Percentiles rank a stretch among this genome's conserved stretches.
phyloP scores from a whole-genome alignment of 352 stramenopile genomes.

The Halophytophthora polymorphica region DNA sequence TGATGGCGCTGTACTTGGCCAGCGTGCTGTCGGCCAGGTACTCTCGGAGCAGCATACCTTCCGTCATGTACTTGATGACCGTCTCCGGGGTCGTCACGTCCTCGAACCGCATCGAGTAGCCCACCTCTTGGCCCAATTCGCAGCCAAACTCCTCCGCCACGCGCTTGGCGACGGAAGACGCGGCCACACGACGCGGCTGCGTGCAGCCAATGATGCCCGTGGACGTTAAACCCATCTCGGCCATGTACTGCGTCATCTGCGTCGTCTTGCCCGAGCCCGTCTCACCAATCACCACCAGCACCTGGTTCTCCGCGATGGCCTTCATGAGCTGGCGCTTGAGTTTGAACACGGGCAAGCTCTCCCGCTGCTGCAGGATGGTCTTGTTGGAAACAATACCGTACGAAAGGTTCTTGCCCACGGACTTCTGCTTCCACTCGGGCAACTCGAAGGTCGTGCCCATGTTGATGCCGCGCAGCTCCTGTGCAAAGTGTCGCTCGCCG shows the following conservation, averaged over 20 bases:
- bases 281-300: constrained; percentile 99
- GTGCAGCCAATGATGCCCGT: constrained; percentile 97
- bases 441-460: constrained; percentile 88
- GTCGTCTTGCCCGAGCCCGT: constrained; percentile 99
- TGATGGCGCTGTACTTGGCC: constrained; percentile 93
- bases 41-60: constrained; percentile 99
- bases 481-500: constrained; percentile 96
- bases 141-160: constrained; percentile 97
- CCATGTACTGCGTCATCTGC: constrained; percentile 99
- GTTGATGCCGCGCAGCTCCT: constrained; percentile 93
- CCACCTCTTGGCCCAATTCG: constrained; percentile 91
- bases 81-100: constrained; percentile 89
- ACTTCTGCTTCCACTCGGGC: constrained; percentile 98
- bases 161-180: constrained; percentile 96
- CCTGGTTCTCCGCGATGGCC: constrained; percentile 94
- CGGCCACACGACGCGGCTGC: constrained; percentile 97
- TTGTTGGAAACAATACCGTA: constrained; percentile 96
- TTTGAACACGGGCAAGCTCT: constrained; percentile 95
- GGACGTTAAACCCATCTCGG: constrained; percentile 96
- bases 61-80: constrained; percentile 99
- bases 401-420: constrained; percentile 94
- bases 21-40: constrained; percentile 97
- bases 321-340: constrained; percentile 96
- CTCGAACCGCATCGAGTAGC: constrained; percentile 90
- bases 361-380: constrained; percentile 95